phyloP scores from a whole-genome alignment of 2,329 filamentous ascomycete genomes.

The Fusarium bulbicola region DNA sequence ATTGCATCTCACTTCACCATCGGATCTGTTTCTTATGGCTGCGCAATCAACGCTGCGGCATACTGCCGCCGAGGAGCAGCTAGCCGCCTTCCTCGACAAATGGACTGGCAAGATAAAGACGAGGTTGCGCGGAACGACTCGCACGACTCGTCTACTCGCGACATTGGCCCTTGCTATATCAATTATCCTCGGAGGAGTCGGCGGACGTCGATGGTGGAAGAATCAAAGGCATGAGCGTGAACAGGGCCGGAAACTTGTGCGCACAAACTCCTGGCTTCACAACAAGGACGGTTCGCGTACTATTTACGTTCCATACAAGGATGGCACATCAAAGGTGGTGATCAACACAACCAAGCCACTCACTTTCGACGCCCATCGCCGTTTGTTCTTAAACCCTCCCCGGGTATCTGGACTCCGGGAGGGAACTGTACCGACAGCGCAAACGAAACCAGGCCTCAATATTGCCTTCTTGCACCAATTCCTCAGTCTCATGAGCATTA shows the following conservation, averaged over 20 bases:
- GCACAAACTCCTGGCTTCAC: slow-evolving; percentile 90
- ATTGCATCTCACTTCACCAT: neutral
- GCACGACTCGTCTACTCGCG: slow-evolving; percentile 76
- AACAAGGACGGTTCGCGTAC: slow-evolving; percentile 95
- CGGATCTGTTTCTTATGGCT: slow-evolving; percentile 68
- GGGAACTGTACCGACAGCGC: slow-evolving; percentile 81
- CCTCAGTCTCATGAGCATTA: slow-evolving; percentile 93
- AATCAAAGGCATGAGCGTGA: slow-evolving; percentile 79
- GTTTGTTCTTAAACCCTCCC: slow-evolving; percentile 91
- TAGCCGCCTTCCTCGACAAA: slow-evolving; percentile 70
- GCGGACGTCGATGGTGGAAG: slow-evolving; percentile 80
- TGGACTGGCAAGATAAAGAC: slow-evolving; percentile 63
- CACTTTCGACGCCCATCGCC: slow-evolving; percentile 94
- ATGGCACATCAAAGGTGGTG: slow-evolving; percentile 87
- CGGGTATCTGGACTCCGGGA: slow-evolving; percentile 80
- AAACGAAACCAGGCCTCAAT: slow-evolving; percentile 94
- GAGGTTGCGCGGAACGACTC: slow-evolving; percentile 71
- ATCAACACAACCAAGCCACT: slow-evolving; percentile 90
- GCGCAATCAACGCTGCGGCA: slow-evolving; percentile 84
- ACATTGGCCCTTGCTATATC: slow-evolving; percentile 79
- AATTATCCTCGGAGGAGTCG: slow-evolving; percentile 82
- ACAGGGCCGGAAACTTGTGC: slow-evolving; percentile 81
- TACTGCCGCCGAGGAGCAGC: slow-evolving; percentile 71
- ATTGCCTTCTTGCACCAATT: slow-evolving; percentile 97
- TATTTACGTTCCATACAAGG: slow-evolving; percentile 93